Percentiles rank a stretch among this genome's conserved stretches.
Evolutionary conservation across 495 filamentous ascomycete genomes (phyloP).

Genomic region (Neurospora pannonica): DNA sequence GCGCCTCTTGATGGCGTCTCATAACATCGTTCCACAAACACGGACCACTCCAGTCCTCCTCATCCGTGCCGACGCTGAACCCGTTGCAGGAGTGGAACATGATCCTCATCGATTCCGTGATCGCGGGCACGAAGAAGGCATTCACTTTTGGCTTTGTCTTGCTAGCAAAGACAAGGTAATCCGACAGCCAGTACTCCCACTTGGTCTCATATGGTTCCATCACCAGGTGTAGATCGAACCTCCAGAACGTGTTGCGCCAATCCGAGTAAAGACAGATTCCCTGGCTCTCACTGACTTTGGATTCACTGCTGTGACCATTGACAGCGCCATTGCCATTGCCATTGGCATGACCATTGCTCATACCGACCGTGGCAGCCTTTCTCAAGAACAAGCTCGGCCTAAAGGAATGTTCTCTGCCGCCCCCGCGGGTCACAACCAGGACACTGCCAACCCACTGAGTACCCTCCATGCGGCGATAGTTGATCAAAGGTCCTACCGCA

Average conservation of each 20-base stretch:
- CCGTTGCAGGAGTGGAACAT: constrained; percentile 97
- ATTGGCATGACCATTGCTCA: background rate
- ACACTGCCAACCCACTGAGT: constrained; percentile 76
- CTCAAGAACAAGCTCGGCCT: constrained; percentile 24
- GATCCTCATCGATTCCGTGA: constrained; percentile 78
- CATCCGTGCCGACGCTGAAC: constrained; percentile 86
- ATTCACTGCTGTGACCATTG: background rate
- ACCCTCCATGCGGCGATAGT: constrained; percentile 73
- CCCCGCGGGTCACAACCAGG: constrained; percentile 64
- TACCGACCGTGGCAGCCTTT: constrained; percentile 6
- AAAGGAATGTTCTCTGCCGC: constrained; percentile 33
- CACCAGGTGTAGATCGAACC: constrained; percentile 55
- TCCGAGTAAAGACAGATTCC: constrained; percentile 74
- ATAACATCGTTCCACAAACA: constrained; percentile 88
- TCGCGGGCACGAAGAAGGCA: constrained; percentile 66
- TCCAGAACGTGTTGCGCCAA: constrained; percentile 68
- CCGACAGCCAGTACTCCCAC: constrained; percentile 52
- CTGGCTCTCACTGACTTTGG: constrained; percentile 6
- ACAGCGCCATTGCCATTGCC: constrained; percentile 12
- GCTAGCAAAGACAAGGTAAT: constrained; percentile 32
- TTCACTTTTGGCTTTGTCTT: constrained; percentile 37
- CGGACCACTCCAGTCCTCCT: constrained; percentile 71
- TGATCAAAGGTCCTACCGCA: constrained; percentile 71
- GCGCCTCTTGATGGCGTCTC: constrained; percentile 55
- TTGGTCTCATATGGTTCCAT: constrained; percentile 43